A percentile compares a stretch with the other conserved stretches of the same genome.
Evolutionary conservation across 1,139 yeast species (phyloP).

Genomic region (Pneumocystis sp.): DNA sequence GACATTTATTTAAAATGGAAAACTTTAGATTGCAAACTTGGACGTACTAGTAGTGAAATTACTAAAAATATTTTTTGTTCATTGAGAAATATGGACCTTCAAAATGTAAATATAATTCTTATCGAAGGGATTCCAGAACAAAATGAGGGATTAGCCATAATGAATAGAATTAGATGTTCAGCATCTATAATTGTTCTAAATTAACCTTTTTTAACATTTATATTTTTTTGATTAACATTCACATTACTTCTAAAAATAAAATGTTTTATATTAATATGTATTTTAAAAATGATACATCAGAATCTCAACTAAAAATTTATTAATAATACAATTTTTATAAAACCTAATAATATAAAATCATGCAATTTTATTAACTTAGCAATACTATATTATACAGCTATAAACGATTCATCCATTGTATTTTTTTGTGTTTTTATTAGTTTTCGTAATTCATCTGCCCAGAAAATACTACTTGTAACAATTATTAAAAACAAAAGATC

Average conservation of each 20-base stretch:
- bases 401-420: background rate
- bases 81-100: slow-evolving; percentile 53
- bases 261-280: background rate
- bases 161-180: slow-evolving; percentile 82
- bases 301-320: background rate
- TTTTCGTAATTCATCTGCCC: slow-evolving; percentile 74
- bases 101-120: slow-evolving; percentile 45
- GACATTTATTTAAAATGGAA: background rate
- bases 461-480: slow-evolving; percentile 65
- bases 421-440: slow-evolving; percentile 14
- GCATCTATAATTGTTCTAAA: slow-evolving; percentile 38
- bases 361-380: background rate
- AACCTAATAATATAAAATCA: background rate
- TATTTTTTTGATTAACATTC: background rate
- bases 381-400: background rate
- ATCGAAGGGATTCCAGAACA: slow-evolving; percentile 59
- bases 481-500: slow-evolving; percentile 51
- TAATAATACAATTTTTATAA: background rate
- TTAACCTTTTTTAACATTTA: background rate
- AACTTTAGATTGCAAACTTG: slow-evolving; percentile 1
- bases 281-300: background rate
- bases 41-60: slow-evolving; percentile 37
- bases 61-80: slow-evolving; percentile 59
- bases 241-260: background rate
- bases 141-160: slow-evolving; percentile 79